Base-by-base conservation (phyloP, 768 basidiomycete species). In the Russula virescens region DNA sequence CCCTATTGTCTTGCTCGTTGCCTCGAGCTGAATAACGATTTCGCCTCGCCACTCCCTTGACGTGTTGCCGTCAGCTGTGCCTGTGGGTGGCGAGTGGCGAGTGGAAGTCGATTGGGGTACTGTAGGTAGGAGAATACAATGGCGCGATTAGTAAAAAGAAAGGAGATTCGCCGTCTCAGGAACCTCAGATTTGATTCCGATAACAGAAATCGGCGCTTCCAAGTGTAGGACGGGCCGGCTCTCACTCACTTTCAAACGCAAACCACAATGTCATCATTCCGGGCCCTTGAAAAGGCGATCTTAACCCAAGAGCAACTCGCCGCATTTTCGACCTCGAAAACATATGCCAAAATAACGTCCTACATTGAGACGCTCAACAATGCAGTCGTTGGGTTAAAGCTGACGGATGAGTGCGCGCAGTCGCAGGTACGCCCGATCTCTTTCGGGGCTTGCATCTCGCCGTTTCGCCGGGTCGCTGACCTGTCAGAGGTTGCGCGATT, bases 291-390 rank as follows among this genome's bases (percentile, higher is more conserved):
- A 46, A 96, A 95, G 76, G 78, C 75, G 26, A 91, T 99, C 65
- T 75, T 98, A 31, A 82, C 86, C 1, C 83, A 80, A 34, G 82
- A 80, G 5, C 94, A 98, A 68, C 82, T 98, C 0, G 80, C 81
- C 23, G 84, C 83, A n/a, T 99, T 97, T 71, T 86, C 93, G 69
- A 68, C 76, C 9, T 94, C 91, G 0, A 71, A 79, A 51, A 88
- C 94, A 0, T 84, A 94, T 69, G 71, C 78, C 25, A 78, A 83
- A 10, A 78, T 98, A 60, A 72, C 92, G 7, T 71, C 76, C 0
- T 94, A 91, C 68, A 81, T 98, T 57, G 81, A 87, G 58, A 75
- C 78, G 0, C 79, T 98, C 35, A 98, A 97, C 70, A 80, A 84
- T 19, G 77, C 86, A 0, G 85, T 94, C 19, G 75, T 89, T 16